Percentiles rank a stretch among this genome's conserved stretches.
phyloP scores from a whole-genome alignment of 2,329 filamentous ascomycete genomes.

The Apiospora pterosperma region DNA sequence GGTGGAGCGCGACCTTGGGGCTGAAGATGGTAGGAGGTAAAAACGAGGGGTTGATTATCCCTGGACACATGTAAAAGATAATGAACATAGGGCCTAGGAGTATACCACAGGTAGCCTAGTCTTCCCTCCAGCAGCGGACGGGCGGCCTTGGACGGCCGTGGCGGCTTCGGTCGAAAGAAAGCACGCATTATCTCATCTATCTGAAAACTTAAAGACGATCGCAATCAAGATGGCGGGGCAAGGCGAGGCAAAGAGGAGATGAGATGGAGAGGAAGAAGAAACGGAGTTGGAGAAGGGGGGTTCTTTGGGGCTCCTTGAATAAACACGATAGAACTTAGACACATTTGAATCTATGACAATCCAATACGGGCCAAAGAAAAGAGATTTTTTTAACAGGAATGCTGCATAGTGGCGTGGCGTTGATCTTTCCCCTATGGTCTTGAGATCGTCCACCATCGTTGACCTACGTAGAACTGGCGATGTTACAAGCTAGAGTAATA shows the following conservation, averaged over 20 bases:
- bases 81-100: too few species aligned
- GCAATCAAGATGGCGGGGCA: neutral
- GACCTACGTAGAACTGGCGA: neutral
- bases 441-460: too few species aligned
- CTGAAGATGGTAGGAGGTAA: slow-evolving; percentile 26
- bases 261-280: neutral
- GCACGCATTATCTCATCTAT: too few species aligned
- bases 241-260: neutral
- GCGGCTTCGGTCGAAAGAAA: too few species aligned
- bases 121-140: neutral
- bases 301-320: neutral
- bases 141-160: neutral
- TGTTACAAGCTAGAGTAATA: neutral
- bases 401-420: neutral
- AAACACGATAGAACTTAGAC: neutral
- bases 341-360: neutral
- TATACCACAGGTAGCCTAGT: too few species aligned
- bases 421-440: too few species aligned
- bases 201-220: neutral
- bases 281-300: neutral
- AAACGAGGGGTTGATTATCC: neutral
- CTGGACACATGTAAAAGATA: neutral
- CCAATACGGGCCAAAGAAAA: neutral
- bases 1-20: slow-evolving; percentile 66
- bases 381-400: neutral